Base-by-base conservation (phyloP, 768 basidiomycete genomes). In the Leucocoprinus sp. region DNA sequence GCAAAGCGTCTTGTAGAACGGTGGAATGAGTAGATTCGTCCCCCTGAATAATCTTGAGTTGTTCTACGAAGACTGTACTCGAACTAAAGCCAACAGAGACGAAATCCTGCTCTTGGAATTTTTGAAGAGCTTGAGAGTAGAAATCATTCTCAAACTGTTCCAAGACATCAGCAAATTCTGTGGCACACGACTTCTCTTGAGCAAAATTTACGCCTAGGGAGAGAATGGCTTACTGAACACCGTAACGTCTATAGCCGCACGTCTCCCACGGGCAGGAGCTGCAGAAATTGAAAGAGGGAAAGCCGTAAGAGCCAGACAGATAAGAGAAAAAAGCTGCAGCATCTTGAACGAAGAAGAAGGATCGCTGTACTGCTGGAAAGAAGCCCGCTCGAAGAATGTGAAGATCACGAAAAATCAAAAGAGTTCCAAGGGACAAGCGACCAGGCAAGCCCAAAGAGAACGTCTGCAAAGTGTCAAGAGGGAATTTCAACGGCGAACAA, bases 111-210 rank as follows among this genome's bases (percentile, higher is more conserved):
- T 67, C 64, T 52, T 75, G 62, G 69, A 90, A 90, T 55, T 80
- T 82, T 9, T 61, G 42, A 18, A 88, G 64, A 12, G 76, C 84
- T 55, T 85, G 72, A 2, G 63, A 48, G 60, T 91, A 91, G 57
- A 89, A 89, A 21, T 65, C 54, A 9, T 71, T 71, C 60, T 89
- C 87, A 12, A 89, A 66, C 51, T 81, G 75, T 59, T 90, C 87
- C 35, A 90, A 68, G 39, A 84, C 78, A 58, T 79, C 68, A 36
- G 85, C 84, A 52, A 89, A 89, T 57, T 80, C 87, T 89, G 55
- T 4, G 12, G 26, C 38, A 12, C n/a, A 38, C 2, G 4, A 24
- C 18, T 12, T 12, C 6, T 14, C 9, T 4, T 31, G 4, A 39
- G n/a, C 14, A 15, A 39, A 14, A 15, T 11, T 15, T 17, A 28